A percentile compares a stretch with the other conserved stretches of the same genome.
Evolutionary conservation across 176 grass and related monocot genomes (phyloP).

Genomic region (Pharus latifolius): DNA sequence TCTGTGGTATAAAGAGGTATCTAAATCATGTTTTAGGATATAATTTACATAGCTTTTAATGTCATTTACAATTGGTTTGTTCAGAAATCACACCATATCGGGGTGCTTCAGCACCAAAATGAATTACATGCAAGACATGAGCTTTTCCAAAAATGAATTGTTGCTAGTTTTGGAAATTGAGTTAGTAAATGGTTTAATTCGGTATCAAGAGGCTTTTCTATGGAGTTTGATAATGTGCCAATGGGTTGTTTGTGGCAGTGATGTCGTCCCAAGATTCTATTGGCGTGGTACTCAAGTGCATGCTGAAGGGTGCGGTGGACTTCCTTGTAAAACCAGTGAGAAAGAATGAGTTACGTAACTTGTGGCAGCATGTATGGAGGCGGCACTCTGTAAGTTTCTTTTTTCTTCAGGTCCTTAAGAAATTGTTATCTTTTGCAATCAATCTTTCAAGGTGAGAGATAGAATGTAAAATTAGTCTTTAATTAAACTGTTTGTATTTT

Average conservation of each 20-base stretch:
- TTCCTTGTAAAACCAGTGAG: conserved; percentile 91
- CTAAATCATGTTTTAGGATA: too few relatives aligned
- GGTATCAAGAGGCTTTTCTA: not conserved
- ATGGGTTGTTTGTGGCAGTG: conserved; percentile 42
- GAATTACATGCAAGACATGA: not conserved
- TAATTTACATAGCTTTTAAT: too few relatives aligned
- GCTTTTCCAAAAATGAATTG: not conserved
- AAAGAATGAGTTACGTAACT: conserved; percentile 88
- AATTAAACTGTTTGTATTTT: not conserved
- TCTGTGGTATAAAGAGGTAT: too few relatives aligned
- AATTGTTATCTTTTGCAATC: not conserved
- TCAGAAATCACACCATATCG: not conserved
- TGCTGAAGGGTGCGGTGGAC: conserved; percentile 89
- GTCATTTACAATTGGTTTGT: too few relatives aligned
- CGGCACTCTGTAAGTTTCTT: conserved; percentile 76
- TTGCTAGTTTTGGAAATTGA: not conserved
- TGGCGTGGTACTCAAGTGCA: conserved; percentile 86
- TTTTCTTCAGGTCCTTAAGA: not conserved
- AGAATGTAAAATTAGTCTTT: not conserved
- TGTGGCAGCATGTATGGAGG: conserved; percentile 99
- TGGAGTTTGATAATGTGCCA: not conserved
- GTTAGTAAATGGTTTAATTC: not conserved
- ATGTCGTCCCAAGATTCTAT: conserved; percentile 97
- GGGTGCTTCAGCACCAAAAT: not conserved
- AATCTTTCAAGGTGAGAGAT: not conserved